Conservation (phyloP, 163 green algal species). For the Coccomyxa subellipsoidea region DNA sequence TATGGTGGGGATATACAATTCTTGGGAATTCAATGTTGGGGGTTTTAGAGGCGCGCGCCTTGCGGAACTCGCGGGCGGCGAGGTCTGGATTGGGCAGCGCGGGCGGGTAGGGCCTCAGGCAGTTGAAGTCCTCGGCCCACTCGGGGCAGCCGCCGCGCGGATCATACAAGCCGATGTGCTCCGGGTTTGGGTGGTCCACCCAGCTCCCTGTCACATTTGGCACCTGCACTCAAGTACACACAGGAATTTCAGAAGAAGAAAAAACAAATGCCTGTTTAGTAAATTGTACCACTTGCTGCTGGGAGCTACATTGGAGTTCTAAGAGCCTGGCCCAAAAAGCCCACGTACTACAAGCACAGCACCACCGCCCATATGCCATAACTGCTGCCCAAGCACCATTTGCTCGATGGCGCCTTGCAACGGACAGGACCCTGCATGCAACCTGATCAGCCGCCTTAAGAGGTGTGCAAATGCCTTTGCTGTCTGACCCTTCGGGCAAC, state of each 20-base stretch:
- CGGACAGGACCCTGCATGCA: no score
- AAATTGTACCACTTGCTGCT: neutral
- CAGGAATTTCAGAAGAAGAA: neutral
- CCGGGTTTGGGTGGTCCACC: neutral
- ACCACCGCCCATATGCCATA: neutral
- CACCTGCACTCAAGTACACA: neutral
- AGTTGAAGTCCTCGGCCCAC: neutral
- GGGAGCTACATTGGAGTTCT: no score
- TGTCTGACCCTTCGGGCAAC: no score
- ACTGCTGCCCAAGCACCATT: neutral
- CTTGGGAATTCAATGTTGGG: no score
- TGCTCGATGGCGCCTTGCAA: neutral
- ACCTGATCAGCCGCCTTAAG: no score
- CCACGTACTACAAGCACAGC: no score
- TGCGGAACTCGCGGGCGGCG: neutral
- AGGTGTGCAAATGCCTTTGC: no score
- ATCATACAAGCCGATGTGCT: neutral
- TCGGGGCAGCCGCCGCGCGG: neutral
- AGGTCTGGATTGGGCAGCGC: neutral
- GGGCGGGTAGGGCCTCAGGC: conserved; percentile 1
- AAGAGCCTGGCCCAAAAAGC: no score
- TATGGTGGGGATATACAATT: no score
- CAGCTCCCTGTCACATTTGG: neutral
- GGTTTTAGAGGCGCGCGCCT: neutral
- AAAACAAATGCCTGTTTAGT: neutral